Evolutionary conservation across 495 filamentous ascomycete species (phyloP), one percentile per base, ranked within the genome.

Genomic region (Aspergillus egyptiacus): DNA sequence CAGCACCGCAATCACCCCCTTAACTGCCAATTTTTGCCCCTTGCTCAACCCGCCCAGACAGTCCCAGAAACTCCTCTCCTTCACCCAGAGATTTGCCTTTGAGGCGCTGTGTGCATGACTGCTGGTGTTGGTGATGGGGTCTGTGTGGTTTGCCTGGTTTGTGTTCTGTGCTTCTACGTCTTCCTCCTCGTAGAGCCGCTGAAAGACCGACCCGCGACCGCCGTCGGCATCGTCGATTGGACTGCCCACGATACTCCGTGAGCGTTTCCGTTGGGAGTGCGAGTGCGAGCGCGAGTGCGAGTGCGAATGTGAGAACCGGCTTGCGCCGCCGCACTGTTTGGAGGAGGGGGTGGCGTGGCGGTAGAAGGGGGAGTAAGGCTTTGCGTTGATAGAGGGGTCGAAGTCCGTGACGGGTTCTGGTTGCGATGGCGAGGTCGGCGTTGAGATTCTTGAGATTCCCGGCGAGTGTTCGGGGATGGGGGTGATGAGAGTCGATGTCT

Each of bases 311-410:
- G n/a, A n/a, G n/a, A n/a, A n/a, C n/a, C n/a, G n/a, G n/a, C n/a
- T n/a, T n/a, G n/a, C n/a, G n/a, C n/a, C n/a, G n/a, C 66, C 62
- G 40, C 77, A 73, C 53, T 75, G 65, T n/a, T 74, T 78, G 19
- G 58, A 44, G n/a, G 63, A 69, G 9, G 71, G 71, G 6, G 72
- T 69, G 11, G 69, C 69, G 61, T 82, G 78, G 43, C 67, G 65
- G 64, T 82, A 82, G 68, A 82, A 83, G 14, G 80, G 76, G 0
- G 77, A 81, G 57, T 62, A 80, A 14, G 79, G 79, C 28, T 73
- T 73, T 28, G 73, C 70, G 32, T 65, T 66, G 33, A 70, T 42
- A 9, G 50, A 57, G 10, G 72, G 72, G 46, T 75, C 68, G 52
- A 67, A 75, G 10, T 75, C 69, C 13, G 11, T 41, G 5, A 13